These are phyloP conservation scores for Mortierella sp. DNA, from an alignment of 371 early-diverging fungal genomes.

Conservation along the genomic window DNA sequence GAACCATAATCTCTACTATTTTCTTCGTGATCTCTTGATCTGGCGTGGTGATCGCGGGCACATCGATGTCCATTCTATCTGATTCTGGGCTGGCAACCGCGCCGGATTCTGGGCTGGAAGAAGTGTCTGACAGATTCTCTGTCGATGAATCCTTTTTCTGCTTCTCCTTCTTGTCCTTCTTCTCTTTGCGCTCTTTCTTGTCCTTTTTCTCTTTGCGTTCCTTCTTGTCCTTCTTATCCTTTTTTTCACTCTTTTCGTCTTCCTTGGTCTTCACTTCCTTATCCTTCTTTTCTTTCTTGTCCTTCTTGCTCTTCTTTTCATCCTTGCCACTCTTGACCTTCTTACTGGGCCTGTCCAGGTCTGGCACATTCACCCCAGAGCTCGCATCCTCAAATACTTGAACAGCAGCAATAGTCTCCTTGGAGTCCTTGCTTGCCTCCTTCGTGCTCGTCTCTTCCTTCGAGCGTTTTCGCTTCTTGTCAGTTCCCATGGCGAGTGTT, in stretches of 20 bases:
- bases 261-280: slow-evolving; percentile 18
- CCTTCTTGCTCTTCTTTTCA: slow-evolving; percentile 8
- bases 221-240: slow-evolving; percentile 18
- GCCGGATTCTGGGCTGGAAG: not conserved
- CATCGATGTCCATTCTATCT: not conserved
- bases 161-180: slow-evolving; percentile 8
- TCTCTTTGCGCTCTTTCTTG: slow-evolving; percentile 26
- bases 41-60: not conserved
- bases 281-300: slow-evolving; percentile 11
- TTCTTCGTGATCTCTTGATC: slow-evolving; percentile 1
- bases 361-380: not conserved
- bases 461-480: slow-evolving; percentile 44
- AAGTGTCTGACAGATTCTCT: slow-evolving; percentile 2
- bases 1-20: slow-evolving; percentile 3
- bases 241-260: not conserved
- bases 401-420: not conserved
- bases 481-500: slow-evolving; percentile 12
- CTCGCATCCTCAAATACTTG: not conserved
- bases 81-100: not conserved
- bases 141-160: not conserved
- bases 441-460: slow-evolving; percentile 22
- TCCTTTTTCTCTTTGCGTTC: slow-evolving; percentile 16
- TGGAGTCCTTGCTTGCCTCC: slow-evolving; percentile 7
- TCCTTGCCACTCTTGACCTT: slow-evolving; percentile 1
- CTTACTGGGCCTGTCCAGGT: not conserved